phyloP scores from a whole-genome alignment of 192 early-diverging fungal genomes.

The Chytriomyces sp. region DNA sequence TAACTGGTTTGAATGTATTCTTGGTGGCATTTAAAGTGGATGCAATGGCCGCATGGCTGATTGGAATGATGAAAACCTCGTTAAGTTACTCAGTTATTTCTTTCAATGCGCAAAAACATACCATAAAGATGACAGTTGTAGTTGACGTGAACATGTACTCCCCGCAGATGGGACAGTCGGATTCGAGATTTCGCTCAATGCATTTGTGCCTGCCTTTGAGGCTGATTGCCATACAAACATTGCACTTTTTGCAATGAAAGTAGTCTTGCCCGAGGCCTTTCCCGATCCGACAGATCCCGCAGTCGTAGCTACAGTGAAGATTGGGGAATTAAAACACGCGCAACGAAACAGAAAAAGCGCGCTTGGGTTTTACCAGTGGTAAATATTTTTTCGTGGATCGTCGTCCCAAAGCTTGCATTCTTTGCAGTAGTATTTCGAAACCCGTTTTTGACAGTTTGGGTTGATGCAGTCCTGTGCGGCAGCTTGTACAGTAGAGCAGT shows the following conservation, averaged over 20 bases:
- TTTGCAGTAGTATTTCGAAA: slow-evolving; percentile 88
- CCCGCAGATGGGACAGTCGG: slow-evolving; percentile 95
- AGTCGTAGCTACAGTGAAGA: slow-evolving; percentile 58
- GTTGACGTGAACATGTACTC: slow-evolving; percentile 93
- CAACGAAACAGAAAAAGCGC: background rate
- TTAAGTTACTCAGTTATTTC: background rate
- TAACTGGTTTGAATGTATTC: slow-evolving; percentile 88
- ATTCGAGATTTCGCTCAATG: slow-evolving; percentile 87
- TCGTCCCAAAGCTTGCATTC: slow-evolving; percentile 93
- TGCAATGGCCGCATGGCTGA: slow-evolving; percentile 89
- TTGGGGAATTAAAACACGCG: background rate
- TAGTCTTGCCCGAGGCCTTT: slow-evolving; percentile 78
- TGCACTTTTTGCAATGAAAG: slow-evolving; percentile 92
- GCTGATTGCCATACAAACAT: slow-evolving; percentile 83
- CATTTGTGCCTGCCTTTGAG: slow-evolving; percentile 85
- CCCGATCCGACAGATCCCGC: slow-evolving; percentile 94
- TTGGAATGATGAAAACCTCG: background rate
- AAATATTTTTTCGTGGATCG: slow-evolving; percentile 80
- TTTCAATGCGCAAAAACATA: slow-evolving; percentile 32
- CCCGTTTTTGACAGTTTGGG: slow-evolving; percentile 57
- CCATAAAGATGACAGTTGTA: slow-evolving; percentile 83
- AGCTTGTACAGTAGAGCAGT: slow-evolving; percentile 82
- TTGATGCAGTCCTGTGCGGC: slow-evolving; percentile 76
- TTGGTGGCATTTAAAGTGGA: slow-evolving; percentile 85
- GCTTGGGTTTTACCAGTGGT: slow-evolving; percentile 70